Evolutionary conservation across 352 stramenopile species (phyloP), one percentile per base, ranked within the genome.

Genomic region (Thraustochytrium striatum): DNA sequence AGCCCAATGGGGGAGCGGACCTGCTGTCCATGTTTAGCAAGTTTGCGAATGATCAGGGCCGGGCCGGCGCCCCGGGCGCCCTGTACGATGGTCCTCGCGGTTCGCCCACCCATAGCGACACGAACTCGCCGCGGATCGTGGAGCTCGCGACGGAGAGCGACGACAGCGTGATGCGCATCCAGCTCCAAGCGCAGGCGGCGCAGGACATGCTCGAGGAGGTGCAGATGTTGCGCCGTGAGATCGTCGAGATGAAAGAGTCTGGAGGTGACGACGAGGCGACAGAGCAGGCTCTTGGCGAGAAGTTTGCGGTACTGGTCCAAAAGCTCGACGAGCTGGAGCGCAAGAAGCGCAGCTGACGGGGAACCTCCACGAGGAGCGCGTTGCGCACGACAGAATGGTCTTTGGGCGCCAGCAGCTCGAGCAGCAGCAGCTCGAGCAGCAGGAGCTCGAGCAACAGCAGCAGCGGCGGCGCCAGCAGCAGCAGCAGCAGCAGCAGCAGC

Each of bases 271-370:
- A 75, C 0, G 52, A 75, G 9, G n/a, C 41, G 0, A 61, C 8
- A 21, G 30, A 30, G 32, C n/a, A 50, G 39, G 43, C 16, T 8
- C 59, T 53, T 9, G 59, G 35, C 21, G 39, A 19, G 43, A 30
- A 30, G 30, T 75, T 75, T 38, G 65, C 13, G 8, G 52, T 55
- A 39, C 50, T 75, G 19, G 21, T 75, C 16, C 5, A 7, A 30
- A 75, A 75, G 52, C 41, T 75, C 5, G 65, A 75, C 41, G 33
- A 50, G 21, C 65, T 75, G 9, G 65, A 75, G 65, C 44, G 61
- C 21, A 11, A 61, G 35, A 75, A 75, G 65, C 30, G 39, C 0
- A 43, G 7, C 47, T 75, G 7, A 21, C 50, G 35, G 35, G 53
- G 41, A 33, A 33, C 19, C 36, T 70, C 41, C 53, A 33, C 16